phyloP scores from a whole-genome alignment of 768 basidiomycete genomes.

The Calocybe cyanea region DNA sequence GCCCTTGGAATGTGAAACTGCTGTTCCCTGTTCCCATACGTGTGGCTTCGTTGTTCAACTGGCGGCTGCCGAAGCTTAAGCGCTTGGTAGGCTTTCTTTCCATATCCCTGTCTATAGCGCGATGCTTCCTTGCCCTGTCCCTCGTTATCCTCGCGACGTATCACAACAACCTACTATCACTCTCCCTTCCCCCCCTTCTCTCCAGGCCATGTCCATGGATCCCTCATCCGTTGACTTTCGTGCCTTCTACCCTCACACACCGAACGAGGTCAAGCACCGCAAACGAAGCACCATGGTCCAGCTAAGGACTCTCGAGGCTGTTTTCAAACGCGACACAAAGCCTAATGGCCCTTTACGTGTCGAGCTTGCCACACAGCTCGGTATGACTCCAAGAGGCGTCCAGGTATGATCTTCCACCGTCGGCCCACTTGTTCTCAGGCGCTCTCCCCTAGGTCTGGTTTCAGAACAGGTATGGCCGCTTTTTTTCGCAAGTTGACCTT shows the following conservation, averaged over 20 bases:
- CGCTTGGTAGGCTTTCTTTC: too few species aligned
- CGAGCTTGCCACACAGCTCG: conserved; percentile 74
- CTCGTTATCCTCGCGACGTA: conserved; percentile 15
- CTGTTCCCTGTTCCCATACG: too few species aligned
- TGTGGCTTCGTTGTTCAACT: too few species aligned
- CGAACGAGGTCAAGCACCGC: conserved; percentile 92
- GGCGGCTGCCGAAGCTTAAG: too few species aligned
- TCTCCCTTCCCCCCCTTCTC: conserved; percentile 13
- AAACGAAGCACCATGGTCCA: conserved; percentile 87
- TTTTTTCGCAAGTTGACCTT: too few species aligned
- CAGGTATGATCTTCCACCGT: conserved; percentile 56
- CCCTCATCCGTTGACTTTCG: conserved; percentile 73
- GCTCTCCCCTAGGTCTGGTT: conserved; percentile 70
- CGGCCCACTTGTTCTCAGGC: conserved; percentile 14
- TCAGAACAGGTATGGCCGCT: conserved; percentile 70
- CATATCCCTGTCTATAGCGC: too few species aligned
- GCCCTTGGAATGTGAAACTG: too few species aligned
- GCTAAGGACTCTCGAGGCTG: conserved; percentile 82
- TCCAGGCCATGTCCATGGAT: conserved; percentile 48
- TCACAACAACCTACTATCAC: conserved; percentile 16
- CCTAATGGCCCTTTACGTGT: conserved; percentile 81
- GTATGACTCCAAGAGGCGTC: conserved; percentile 92
- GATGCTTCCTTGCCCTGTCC: conserved; percentile 26
- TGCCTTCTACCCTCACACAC: conserved; percentile 84
- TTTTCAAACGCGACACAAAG: conserved; percentile 88